These are phyloP conservation scores for Raphidocelis subcapitata DNA, from an alignment of 139 green algal genomes.

Conservation along the genomic window DNA sequence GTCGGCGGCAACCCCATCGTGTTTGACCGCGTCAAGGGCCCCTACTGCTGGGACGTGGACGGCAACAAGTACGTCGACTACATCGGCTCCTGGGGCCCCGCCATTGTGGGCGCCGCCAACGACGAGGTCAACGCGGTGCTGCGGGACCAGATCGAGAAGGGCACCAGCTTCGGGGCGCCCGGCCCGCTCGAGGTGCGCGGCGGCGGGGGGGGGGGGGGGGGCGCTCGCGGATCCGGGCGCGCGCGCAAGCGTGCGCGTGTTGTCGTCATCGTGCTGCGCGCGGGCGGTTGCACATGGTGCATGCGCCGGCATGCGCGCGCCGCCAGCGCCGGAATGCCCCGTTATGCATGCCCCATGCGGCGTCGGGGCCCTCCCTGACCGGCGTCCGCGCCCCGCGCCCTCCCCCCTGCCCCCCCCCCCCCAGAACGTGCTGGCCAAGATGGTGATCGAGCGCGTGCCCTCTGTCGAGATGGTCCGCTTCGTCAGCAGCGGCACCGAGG, in stretches of 20 bases:
- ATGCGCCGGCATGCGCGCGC: too few species aligned
- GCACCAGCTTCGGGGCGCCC: conserved; percentile 96
- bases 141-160: conserved; percentile 92
- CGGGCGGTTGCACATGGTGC: not conserved
- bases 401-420: not conserved
- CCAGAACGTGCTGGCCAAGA: conserved; percentile 94
- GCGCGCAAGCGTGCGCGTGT: not conserved
- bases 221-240: too few species aligned
- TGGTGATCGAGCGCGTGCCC: conserved; percentile 97
- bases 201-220: not conserved
- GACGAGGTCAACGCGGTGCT: conserved; percentile 95
- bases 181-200: conserved; percentile 89
- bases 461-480: conserved; percentile 99
- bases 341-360: too few species aligned
- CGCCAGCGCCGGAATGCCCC: too few species aligned
- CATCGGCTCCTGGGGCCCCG: conserved; percentile 95
- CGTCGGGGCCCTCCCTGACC: too few species aligned
- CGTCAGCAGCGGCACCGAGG: conserved; percentile 96
- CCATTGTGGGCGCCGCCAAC: conserved; percentile 92
- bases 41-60: conserved; percentile 92
- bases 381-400: too few species aligned
- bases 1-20: conserved; percentile 97
- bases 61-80: conserved; percentile 98
- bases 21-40: conserved; percentile 96
- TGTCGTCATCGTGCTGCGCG: not conserved